Base-by-base conservation (phyloP, 148 eudicot genomes). In the Polygonum maritimum region DNA sequence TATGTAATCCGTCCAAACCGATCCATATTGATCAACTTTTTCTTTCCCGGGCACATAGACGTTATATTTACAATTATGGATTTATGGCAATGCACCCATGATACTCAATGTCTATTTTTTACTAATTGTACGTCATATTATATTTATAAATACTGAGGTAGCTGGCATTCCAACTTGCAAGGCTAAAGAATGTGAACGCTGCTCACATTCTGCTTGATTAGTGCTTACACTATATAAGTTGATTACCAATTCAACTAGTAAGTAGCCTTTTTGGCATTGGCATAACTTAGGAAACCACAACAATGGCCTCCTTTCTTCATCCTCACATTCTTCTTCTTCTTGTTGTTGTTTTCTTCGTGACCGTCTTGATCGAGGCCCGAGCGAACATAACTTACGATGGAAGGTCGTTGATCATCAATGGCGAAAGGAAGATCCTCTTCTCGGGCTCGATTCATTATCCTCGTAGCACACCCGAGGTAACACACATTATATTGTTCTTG, bases 381-480 rank as follows among this genome's bases (percentile, higher is more conserved):
- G 71, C 40, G 4, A 45, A 67, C 3, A 21, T 67, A 31, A 36
- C 71, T 14, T 67, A 67, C 2, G 71, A 67, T 36, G 45, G 44
- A 67, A 67, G 71, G 21, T 67, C 71, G 10, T 38, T 92, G 19
- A 77, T 78, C 71, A 86, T 92, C 44, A 90, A 90, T 90, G 97
- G 97, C 14, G 83, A 86, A 80, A 80, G 92, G 76, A 90, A 78
- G 69, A 90, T 92, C 79, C 97, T 92, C 73, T 80, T 92, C 79
- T 92, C 97, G 79, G 97, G 97, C 76, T 90, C 94, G 76, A 92
- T 92, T 84, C 97, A 92, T 79, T 92, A 92, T 74, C 97, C 97
- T 31, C 86, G 97, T 35, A 92, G 97, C 79, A 88, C 97, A 9
- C 97, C 97, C 77, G 97, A 92, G 97, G 97, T 92, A 76, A 15